Evolutionary conservation across 164 flowering plant genomes (phyloP), one percentile per base, ranked within the genome.

Genomic region (Saururus chinensis): DNA sequence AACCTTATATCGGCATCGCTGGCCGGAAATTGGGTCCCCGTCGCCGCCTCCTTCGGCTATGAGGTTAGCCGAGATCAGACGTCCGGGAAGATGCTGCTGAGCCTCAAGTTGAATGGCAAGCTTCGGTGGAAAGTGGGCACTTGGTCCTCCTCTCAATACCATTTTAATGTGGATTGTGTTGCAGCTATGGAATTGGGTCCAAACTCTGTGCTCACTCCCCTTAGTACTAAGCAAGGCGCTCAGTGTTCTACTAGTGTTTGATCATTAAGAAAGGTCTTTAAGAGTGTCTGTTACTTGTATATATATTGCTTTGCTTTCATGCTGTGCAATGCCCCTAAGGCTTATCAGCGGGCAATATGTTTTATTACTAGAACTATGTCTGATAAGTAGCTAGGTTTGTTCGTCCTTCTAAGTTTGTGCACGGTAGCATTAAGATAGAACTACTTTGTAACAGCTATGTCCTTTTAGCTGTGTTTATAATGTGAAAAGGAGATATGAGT

Each of bases 61-160:
- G 81, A 81, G 60, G 75, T 87, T 41, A 70, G 70, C 1, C 80
- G 79, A 0, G 87, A 84, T 61, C 85, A 76, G 71, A 61, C 64
- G 1, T 59, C 66, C 0, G 89, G 89, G 16, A 77, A 67, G 60
- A 57, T 87, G 17, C 64, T 73, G 7, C 37, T 87, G 56, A 73
- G 55, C 16, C 21, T 87, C n/a, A 83, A 80, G 73, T 58, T 79
- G 40, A 73, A 71, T 24, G 89, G 89, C 4, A 63, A 65, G 71
- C 59, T 84, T 0, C 57, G 89, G 56, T 87, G 93, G 93, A 87
- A 79, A 63, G 81, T 87, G 12, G 86, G 89, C 26, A 75, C 80
- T 37, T 87, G 84, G 88, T 81, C 80, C 51, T 84, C 93, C 3
- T 74, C 88, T 1, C 60, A 61, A 2, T 77, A 83, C 61, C 72